Evolutionary conservation across 179 eudicot species (phyloP), one percentile per base, ranked within the genome.

Genomic region (Camellia oleifera): DNA sequence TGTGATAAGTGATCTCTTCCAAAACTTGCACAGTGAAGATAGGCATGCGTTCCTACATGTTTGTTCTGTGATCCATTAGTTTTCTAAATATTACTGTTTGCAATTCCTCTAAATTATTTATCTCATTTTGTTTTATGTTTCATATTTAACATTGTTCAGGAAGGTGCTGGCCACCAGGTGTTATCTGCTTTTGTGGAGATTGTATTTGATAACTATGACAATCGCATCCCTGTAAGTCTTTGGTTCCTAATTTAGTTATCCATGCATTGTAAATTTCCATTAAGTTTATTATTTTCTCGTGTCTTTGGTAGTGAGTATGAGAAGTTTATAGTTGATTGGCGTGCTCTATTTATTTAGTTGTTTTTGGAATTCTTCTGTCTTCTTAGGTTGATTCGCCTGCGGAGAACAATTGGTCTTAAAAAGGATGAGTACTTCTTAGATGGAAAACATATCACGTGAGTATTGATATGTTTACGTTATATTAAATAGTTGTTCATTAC

Each of bases 181-280:
- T 77, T 91, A 81, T 91, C 98, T 81, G 99, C 99, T 56, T 97
- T 97, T 80, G 99, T 97, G 82, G 99, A 97, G 95, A 97, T 97
- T 50, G 99, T 97, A 74, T 94, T 97, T 81, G 99, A 97, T 83
- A 97, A 97, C 84, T 78, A 91, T 26, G 99, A 97, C 88, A 94
- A 94, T 72, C 94, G 99, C 73, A 91, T 97, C 64, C 99, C 99
- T 82, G 99, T 96, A 92, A 81, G 57, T 14, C 72, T 79, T 68
- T n/a, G 53, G 14, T 57, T 50, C 20, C 32, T 74, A 13, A 73
- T 42, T 4, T 50, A 17, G 18, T 72, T 72, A 14, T 45, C n/a
- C 52, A 0, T 48, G 48, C 7, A 14, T 74, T 74, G 50, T 11
- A 44, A 18, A 40, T 50, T 71, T 46, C 14, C 9, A 10, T 7